Evolutionary conservation across 2,329 filamentous ascomycete species (phyloP).

Genomic region (Cercospora sesami): DNA sequence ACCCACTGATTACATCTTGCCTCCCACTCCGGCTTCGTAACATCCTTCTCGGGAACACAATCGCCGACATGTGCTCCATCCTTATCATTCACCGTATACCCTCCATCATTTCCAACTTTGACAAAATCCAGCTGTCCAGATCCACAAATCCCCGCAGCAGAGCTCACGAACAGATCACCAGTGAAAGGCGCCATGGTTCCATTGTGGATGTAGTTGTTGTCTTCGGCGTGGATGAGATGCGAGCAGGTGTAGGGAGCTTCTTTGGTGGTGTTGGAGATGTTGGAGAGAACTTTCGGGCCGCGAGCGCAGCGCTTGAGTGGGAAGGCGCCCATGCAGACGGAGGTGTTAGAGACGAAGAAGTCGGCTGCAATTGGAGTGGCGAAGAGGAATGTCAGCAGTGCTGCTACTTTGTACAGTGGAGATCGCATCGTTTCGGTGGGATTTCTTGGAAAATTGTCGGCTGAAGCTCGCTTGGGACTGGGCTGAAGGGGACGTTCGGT

Average conservation of each 20-base stretch:
- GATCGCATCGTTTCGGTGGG: background rate
- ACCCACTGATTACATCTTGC: conserved; percentile 27
- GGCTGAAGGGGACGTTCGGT: no score
- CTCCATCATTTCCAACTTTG: conserved; percentile 8
- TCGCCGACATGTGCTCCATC: conserved; percentile 19
- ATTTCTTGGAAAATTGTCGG: background rate
- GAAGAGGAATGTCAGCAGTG: conserved; percentile 6
- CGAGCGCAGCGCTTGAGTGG: conserved; percentile 22
- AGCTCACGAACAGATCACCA: conserved; percentile 7
- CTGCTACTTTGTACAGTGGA: background rate
- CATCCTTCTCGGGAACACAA: conserved; percentile 19
- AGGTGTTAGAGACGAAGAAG: conserved; percentile 30
- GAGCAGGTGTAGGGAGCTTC: conserved; percentile 24
- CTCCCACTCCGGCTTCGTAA: background rate
- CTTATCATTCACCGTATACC: conserved; percentile 20
- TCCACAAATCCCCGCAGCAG: conserved; percentile 22
- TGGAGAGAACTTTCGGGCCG: conserved; percentile 25
- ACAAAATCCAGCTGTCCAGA: conserved; percentile 24
- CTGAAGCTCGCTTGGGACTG: background rate
- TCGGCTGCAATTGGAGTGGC: conserved; percentile 20
- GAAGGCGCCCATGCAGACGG: conserved; percentile 29
- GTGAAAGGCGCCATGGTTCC: conserved; percentile 21
- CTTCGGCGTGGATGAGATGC: conserved; percentile 26
- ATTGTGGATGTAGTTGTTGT: conserved; percentile 26
- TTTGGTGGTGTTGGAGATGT: conserved; percentile 8